A percentile compares a stretch with the other conserved stretches of the same genome.
Evolutionary conservation across 352 stramenopile genomes (phyloP).

Genomic region (Pythium volutum): DNA sequence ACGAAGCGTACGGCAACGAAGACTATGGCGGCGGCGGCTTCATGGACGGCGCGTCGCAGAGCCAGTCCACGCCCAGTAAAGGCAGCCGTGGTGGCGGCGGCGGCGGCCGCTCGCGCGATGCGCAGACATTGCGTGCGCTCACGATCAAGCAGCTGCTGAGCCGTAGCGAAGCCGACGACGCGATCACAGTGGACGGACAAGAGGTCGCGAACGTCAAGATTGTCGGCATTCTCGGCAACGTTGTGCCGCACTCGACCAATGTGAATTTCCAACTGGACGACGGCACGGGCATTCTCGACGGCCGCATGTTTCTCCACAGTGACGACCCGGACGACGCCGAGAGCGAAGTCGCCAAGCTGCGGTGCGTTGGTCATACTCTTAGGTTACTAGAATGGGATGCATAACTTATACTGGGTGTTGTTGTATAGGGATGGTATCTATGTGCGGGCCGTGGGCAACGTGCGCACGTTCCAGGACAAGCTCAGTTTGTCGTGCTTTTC

Average conservation of each 20-base stretch:
- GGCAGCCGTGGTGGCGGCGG: slow-evolving; percentile 32
- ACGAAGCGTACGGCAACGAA: slow-evolving; percentile 74
- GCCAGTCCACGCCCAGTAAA: slow-evolving; percentile 54
- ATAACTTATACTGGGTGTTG: background rate
- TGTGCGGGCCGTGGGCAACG: slow-evolving; percentile 87
- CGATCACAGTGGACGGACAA: slow-evolving; percentile 84
- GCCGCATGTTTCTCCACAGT: slow-evolving; percentile 90
- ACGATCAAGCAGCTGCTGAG: slow-evolving; percentile 86
- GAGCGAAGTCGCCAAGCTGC: slow-evolving; percentile 49
- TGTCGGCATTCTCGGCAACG: slow-evolving; percentile 77
- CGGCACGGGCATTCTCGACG: slow-evolving; percentile 89
- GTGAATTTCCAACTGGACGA: slow-evolving; percentile 94
- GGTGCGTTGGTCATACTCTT: slow-evolving; percentile 29
- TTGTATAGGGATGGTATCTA: slow-evolving; percentile 78
- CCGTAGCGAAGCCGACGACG: slow-evolving; percentile 56
- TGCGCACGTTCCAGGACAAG: slow-evolving; percentile 91
- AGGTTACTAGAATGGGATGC: background rate
- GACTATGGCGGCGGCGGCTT: slow-evolving; percentile 69
- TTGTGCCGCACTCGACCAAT: slow-evolving; percentile 87
- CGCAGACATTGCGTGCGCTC: slow-evolving; percentile 91
- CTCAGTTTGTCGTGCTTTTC: slow-evolving; percentile 85
- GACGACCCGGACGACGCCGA: slow-evolving; percentile 80
- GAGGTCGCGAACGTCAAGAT: slow-evolving; percentile 89
- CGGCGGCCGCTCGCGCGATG: slow-evolving; percentile 39
- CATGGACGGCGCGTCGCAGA: slow-evolving; percentile 64